phyloP scores from a whole-genome alignment of 352 stramenopile genomes.

The Halophytophthora polymorphica region DNA sequence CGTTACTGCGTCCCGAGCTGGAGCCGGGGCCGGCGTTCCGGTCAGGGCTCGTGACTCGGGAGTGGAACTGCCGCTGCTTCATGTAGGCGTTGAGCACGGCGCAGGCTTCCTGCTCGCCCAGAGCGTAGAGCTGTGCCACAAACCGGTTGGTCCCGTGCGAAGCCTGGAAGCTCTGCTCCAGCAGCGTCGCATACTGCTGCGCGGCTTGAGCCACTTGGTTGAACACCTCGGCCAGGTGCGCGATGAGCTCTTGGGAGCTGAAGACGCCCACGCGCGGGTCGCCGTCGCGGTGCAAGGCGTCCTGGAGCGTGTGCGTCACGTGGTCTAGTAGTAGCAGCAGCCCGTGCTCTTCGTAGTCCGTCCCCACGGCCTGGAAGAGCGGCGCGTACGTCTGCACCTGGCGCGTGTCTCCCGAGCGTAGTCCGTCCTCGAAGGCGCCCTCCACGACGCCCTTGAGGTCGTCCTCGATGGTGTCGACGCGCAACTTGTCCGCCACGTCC shows the following conservation, averaged over 20 bases:
- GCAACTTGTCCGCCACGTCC: constrained; percentile 80
- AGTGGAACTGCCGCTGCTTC: constrained; percentile 64
- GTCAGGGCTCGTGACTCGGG: constrained; percentile 46
- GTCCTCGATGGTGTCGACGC: constrained; percentile 81
- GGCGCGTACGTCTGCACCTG: constrained; percentile 66
- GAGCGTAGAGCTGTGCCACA: constrained; percentile 47
- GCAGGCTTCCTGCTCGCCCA: constrained; percentile 56
- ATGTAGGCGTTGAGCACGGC: constrained; percentile 72
- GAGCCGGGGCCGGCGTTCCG: constrained; percentile 4
- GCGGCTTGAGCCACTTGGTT: constrained; percentile 66
- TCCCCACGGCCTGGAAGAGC: constrained; percentile 71
- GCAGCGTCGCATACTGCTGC: constrained; percentile 59
- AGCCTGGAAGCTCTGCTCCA: constrained; percentile 46
- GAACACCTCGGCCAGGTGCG: constrained; percentile 70
- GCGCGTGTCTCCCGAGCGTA: constrained; percentile 37
- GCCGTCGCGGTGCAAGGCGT: constrained; percentile 23
- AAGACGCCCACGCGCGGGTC: constrained; percentile 37
- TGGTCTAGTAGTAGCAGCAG: constrained; percentile 53
- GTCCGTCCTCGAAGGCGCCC: constrained; percentile 52
- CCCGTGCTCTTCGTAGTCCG: constrained; percentile 66
- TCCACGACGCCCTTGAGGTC: constrained; percentile 81
- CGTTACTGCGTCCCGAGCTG: constrained; percentile 29
- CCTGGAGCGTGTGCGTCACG: constrained; percentile 34
- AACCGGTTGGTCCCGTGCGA: constrained; percentile 54
- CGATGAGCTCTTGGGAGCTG: constrained; percentile 75